These are phyloP conservation scores for Phytophthora megakarya DNA, from an alignment of 352 stramenopile genomes.

Conservation along the genomic window DNA sequence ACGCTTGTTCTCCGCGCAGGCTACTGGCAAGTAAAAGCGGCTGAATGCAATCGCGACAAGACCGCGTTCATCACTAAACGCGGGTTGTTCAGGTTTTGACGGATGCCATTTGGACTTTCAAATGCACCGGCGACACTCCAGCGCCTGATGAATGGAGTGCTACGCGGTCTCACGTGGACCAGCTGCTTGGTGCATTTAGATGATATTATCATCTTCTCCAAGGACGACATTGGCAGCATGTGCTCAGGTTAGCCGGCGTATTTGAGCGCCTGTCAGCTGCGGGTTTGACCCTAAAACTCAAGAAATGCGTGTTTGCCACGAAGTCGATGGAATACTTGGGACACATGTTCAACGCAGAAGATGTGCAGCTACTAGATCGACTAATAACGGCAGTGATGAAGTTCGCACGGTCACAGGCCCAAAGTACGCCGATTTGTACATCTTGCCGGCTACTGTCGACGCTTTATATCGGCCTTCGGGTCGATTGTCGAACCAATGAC, in stretches of 20 bases:
- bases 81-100: neutral
- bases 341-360: neutral
- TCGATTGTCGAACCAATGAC: neutral
- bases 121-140: neutral
- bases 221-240: neutral
- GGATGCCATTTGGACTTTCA: neutral
- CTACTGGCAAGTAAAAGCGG: slow-evolving; percentile 1
- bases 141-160: neutral
- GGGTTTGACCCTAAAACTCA: neutral
- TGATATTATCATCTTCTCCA: neutral
- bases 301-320: neutral
- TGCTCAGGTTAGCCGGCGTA: neutral
- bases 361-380: neutral
- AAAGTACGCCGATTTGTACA: neutral
- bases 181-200: neutral
- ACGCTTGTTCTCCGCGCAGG: neutral
- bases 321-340: neutral
- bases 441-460: neutral
- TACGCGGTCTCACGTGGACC: neutral
- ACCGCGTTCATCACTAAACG: neutral
- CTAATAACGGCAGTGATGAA: neutral
- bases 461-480: neutral
- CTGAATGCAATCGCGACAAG: neutral
- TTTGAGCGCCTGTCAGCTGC: neutral
- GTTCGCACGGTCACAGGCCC: neutral